Evolutionary conservation across 2,329 filamentous ascomycete genomes (phyloP).

Genomic region (Curvularia sp.): DNA sequence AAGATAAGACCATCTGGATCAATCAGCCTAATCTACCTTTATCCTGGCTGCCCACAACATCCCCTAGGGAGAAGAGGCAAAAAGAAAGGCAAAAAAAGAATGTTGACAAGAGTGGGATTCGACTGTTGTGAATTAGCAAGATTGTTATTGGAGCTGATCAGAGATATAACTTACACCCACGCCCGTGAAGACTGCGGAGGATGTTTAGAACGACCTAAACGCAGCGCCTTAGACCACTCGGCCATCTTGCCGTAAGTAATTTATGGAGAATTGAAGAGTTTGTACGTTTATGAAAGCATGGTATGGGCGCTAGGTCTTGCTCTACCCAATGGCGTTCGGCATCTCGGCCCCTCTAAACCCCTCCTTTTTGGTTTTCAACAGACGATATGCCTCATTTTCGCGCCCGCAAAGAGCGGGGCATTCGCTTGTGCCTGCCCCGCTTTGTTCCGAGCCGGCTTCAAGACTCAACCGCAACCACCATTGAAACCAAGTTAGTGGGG

Average conservation of each 20-base stretch:
- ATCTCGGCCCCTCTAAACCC: not conserved
- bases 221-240: constrained; percentile 44
- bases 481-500: not conserved
- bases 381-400: not conserved
- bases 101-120: constrained; percentile 8
- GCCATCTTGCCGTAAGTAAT: constrained; percentile 8
- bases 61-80: no score
- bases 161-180: constrained; percentile 25
- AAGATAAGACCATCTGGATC: no score
- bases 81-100: not conserved
- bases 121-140: not conserved
- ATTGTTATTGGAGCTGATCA: not conserved
- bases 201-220: constrained; percentile 36
- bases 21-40: no score
- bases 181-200: constrained; percentile 34
- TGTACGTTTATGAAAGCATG: no score
- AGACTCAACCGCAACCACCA: not conserved
- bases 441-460: not conserved
- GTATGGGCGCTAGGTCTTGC: no score
- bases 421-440: not conserved
- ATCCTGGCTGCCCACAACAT: no score
- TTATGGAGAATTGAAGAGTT: not conserved
- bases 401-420: not conserved
- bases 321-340: no score
- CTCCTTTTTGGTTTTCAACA: not conserved